These are phyloP conservation scores for Wickerhamomyces chaumierensis DNA, from an alignment of 805 yeast species.

Conservation along the genomic window DNA sequence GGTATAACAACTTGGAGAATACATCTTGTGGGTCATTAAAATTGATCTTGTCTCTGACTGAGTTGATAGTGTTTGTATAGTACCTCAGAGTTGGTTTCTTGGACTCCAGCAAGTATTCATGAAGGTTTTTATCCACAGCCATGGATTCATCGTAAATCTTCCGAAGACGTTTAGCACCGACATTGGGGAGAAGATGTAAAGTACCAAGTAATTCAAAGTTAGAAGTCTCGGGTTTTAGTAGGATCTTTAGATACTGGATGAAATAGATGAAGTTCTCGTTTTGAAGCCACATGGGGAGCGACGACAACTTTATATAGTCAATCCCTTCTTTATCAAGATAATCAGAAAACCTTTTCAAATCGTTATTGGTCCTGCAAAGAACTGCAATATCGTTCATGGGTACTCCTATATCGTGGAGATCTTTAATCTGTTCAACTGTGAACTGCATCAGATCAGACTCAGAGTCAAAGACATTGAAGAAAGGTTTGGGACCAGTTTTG, in stretches of 20 bases:
- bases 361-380: slow-evolving; percentile 40
- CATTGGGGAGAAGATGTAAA: slow-evolving; percentile 13
- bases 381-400: slow-evolving; percentile 40
- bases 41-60: slow-evolving; percentile 9
- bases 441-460: slow-evolving; percentile 29
- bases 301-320: slow-evolving; percentile 30
- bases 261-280: slow-evolving; percentile 23
- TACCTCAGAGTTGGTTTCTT: slow-evolving; percentile 17
- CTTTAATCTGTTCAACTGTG: slow-evolving; percentile 31
- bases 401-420: slow-evolving; percentile 33
- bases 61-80: slow-evolving; percentile 17
- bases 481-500: slow-evolving; percentile 8
- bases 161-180: slow-evolving; percentile 17
- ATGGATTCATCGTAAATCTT: slow-evolving; percentile 7
- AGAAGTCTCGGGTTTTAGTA: slow-evolving; percentile 17
- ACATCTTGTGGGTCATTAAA: slow-evolving; percentile 8
- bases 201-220: slow-evolving; percentile 20
- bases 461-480: slow-evolving; percentile 15
- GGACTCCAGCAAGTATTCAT: slow-evolving; percentile 3
- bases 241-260: slow-evolving; percentile 36
- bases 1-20: slow-evolving; percentile 5
- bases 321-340: slow-evolving; percentile 30
- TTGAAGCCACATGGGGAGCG: slow-evolving; percentile 41
- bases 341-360: slow-evolving; percentile 28
- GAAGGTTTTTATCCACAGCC: slow-evolving; percentile 1